A percentile compares a stretch with the other conserved stretches of the same genome.
Evolutionary conservation across 805 yeast species (phyloP).

Genomic region (Starmerella apis): DNA sequence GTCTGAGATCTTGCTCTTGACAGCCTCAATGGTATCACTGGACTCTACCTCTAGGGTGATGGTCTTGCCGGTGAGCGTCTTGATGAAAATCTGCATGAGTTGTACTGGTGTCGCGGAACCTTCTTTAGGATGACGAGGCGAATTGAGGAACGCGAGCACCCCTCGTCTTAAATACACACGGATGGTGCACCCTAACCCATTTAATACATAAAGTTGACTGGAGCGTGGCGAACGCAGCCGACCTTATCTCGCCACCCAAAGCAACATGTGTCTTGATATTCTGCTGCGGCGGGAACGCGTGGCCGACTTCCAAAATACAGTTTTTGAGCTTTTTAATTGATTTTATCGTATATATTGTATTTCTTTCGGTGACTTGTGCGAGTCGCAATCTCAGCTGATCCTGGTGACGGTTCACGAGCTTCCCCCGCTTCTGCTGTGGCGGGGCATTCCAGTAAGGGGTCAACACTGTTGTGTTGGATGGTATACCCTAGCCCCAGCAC

Average conservation of each 20-base stretch:
- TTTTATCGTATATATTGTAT: no score
- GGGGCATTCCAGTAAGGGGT: background rate
- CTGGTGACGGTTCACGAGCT: background rate
- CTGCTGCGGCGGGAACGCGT: background rate
- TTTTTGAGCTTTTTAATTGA: no score
- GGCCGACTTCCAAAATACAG: background rate
- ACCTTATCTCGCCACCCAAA: slow-evolving; percentile 6
- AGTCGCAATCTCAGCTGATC: no score
- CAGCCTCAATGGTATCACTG: slow-evolving; percentile 88
- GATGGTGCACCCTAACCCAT: background rate
- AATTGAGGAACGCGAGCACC: background rate
- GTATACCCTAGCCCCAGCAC: background rate
- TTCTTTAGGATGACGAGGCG: background rate
- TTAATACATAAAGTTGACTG: background rate
- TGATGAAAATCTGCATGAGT: slow-evolving; percentile 72
- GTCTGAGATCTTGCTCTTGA: slow-evolving; percentile 86
- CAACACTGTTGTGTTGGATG: background rate
- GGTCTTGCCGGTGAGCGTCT: slow-evolving; percentile 97
- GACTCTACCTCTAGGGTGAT: slow-evolving; percentile 83
- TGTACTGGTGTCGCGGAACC: slow-evolving; percentile 18
- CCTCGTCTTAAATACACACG: background rate
- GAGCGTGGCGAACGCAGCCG: slow-evolving; percentile 7
- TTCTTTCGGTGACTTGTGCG: no score
- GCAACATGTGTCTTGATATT: background rate
- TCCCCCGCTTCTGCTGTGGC: slow-evolving; percentile 1